Base-by-base conservation (phyloP, 257 asterid species). In the Fraxinus americana region DNA sequence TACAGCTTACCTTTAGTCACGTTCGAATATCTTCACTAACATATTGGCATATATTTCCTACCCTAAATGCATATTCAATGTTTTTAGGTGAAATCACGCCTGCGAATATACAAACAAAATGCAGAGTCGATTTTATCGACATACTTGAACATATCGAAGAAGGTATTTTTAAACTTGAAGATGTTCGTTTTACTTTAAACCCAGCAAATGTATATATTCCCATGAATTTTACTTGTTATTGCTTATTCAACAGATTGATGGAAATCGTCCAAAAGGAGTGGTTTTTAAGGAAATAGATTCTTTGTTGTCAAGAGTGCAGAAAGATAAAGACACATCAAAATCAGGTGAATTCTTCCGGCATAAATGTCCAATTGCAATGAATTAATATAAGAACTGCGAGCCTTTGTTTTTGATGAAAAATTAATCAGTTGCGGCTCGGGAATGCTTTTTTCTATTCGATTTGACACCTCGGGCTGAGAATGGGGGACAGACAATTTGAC, bases 31-130 rank as follows among this genome's bases (percentile, higher is more conserved):
- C 29, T 74, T 73, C 38, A 29, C 48, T 76, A 67, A 77, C 63
- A 38, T 75, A 50, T 61, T 27, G 32, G 75, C 16, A 13, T 73
- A 50, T 52, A 75, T 81, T 63, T 63, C 69, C 34, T 27, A 38
- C 30, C 29, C 30, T 59, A 67, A 77, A 70, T 25, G 34, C 67
- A 63, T 82, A 48, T 50, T 54, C 48, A 50, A 23, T 41, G 61
- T 71, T 71, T 77, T 73, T 91, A 94, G 98, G 98, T 91, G 76
- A 92, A 86, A 82, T 88, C 95, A 36, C 96, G 98, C 75, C 85
- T 92, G 57, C 89, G 87, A 80, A 94, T 88, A 89, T 92, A 94
- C 82, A 90, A 92, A 90, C 88, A 89, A 85, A 94, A 91, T 71
- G 87, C 86, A 6, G 91, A 94, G 78, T 89, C 94, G 16, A 81